These are phyloP conservation scores for Suillus spraguei DNA, from an alignment of 768 basidiomycete genomes.

Conservation along the genomic window DNA sequence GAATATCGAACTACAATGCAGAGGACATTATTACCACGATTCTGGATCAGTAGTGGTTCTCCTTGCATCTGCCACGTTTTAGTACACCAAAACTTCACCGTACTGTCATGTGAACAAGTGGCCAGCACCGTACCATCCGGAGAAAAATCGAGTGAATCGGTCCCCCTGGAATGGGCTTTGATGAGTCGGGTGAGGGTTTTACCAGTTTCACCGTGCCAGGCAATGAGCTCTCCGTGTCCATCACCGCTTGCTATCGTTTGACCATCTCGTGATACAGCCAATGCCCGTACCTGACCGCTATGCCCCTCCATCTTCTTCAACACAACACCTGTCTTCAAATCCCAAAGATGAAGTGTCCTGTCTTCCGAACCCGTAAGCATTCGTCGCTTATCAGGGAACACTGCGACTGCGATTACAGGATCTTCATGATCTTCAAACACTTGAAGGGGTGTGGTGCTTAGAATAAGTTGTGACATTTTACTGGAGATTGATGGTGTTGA, in stretches of 20 bases:
- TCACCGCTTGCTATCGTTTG: background rate
- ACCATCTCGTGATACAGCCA: background rate
- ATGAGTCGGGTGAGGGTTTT: background rate
- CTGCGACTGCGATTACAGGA: background rate
- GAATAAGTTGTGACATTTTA: background rate
- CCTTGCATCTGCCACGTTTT: background rate
- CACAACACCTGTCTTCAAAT: background rate
- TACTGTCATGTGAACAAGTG: background rate
- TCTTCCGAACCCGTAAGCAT: background rate
- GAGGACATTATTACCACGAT: accelerated
- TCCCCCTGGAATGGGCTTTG: background rate
- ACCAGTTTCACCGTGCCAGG: background rate
- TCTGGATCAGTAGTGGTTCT: background rate
- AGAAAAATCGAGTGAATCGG: background rate
- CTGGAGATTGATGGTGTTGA: background rate
- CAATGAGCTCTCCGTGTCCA: accelerated
- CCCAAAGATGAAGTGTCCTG: background rate
- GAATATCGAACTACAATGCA: background rate
- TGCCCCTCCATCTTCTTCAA: slow-evolving; percentile 1
- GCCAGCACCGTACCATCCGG: background rate
- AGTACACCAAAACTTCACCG: background rate
- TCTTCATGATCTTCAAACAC: background rate
- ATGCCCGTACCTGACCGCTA: accelerated
- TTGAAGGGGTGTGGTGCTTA: background rate
- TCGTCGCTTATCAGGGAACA: background rate